Evolutionary conservation across 2,329 filamentous ascomycete species (phyloP).

Genomic region (Aspergillus felis): DNA sequence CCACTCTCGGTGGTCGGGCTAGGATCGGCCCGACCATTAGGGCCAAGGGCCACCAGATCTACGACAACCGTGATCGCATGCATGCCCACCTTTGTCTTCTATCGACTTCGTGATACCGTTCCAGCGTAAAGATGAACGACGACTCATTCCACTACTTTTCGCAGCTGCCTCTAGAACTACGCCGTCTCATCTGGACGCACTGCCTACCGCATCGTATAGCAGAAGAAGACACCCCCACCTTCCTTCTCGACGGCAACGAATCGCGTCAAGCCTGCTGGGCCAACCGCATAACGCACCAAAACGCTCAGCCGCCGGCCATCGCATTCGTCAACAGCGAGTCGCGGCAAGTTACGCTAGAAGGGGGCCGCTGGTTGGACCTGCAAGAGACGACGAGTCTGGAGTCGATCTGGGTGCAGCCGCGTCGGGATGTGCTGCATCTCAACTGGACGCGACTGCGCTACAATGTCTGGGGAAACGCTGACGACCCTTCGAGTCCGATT

Average conservation of each 20-base stretch:
- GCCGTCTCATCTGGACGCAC: constrained; percentile 5
- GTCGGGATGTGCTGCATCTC: background rate
- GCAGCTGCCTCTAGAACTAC: constrained; percentile 4
- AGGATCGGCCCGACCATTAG: no score
- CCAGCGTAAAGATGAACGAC: no score
- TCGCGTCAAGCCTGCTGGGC: background rate
- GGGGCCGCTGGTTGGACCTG: background rate
- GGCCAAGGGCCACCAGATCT: no score
- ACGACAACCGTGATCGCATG: no score
- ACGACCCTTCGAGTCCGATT: no score
- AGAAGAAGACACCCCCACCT: constrained; percentile 1
- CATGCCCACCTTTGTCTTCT: no score
- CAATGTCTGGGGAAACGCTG: no score
- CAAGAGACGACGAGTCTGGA: background rate
- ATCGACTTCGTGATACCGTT: no score
- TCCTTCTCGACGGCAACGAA: constrained; percentile 1
- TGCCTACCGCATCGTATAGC: constrained; percentile 6
- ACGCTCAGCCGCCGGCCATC: background rate
- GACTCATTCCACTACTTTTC: constrained; percentile 1
- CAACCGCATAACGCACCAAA: background rate
- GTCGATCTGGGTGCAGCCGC: background rate
- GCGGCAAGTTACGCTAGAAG: background rate
- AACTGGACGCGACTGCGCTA: background rate
- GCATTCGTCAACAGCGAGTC: background rate
- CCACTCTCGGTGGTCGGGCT: no score